phyloP scores from a whole-genome alignment of 306 rosid species.

The Senna siamea region DNA sequence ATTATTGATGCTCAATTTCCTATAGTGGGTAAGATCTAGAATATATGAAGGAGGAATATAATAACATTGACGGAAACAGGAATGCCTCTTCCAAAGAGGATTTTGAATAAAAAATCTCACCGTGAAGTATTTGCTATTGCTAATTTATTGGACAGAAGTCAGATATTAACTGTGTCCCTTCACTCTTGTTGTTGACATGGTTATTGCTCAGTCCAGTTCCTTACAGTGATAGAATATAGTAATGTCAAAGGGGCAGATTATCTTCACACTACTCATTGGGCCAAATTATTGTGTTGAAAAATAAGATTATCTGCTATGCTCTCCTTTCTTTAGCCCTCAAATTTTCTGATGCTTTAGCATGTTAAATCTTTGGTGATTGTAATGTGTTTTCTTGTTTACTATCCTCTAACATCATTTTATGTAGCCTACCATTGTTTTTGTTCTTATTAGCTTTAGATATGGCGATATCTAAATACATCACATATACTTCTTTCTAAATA shows the following conservation, averaged over 20 bases:
- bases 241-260: background rate
- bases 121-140: background rate
- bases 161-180: background rate
- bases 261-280: constrained; percentile 4
- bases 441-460: too few species aligned
- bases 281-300: constrained; percentile 6
- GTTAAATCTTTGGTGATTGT: constrained; percentile 9
- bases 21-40: background rate
- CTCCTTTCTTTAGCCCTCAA: background rate
- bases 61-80: background rate
- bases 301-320: background rate
- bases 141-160: background rate
- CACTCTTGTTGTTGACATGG: background rate
- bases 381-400: too few species aligned
- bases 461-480: background rate
- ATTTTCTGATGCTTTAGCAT: too few species aligned
- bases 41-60: background rate
- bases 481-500: too few species aligned
- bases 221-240: background rate
- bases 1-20: background rate
- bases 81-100: background rate
- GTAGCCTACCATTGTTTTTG: background rate
- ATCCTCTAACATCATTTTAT: background rate
- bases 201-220: background rate
- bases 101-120: constrained; percentile 3